Base-by-base conservation (phyloP, 2,329 filamentous ascomycete genomes). In the Herpotrichia juniperi region DNA sequence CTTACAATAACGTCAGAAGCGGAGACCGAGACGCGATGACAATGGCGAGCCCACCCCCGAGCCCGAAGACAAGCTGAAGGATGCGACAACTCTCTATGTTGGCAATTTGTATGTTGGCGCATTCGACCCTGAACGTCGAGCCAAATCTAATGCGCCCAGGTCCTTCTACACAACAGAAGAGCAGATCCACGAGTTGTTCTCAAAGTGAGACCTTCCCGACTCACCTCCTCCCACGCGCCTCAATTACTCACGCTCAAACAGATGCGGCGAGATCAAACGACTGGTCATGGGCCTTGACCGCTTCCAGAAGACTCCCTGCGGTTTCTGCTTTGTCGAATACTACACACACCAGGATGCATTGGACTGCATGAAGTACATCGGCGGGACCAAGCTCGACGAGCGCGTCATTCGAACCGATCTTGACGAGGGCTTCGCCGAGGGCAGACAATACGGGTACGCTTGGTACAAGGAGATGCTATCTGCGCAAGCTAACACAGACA, bases 261-360 rank as follows among this genome's bases (percentile, higher is more conserved):
- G 83, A 72, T 88, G 92, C 76, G 94, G 94, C 67, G 94, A 97
- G 79, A 96, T 99, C 78, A 99, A 99, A 79, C 90, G 94, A 24
- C 85, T 99, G 42, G 86, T 99, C 60, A 99, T 99, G 94, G 94
- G 94, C 44, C 86, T 99, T 46, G 94, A 99, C 74, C 89, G 94
- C 51, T 96, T 94, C 81, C 90, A 89, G 76, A 99, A 99, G 80
- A 99, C 94, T 0, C 94, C 94, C 1, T 99, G 94, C 76, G 94
- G 94, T 34, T 99, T 99, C 82, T 99, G 94, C 81, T 99, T 99
- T 71, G 94, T 99, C 68, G 94, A 99, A 78, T 99, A 99, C 79
- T 97, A 97, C 80, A 97, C 88, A 25, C 94, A 97, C 74, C 89
- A 96, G 71, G 94, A 99, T 74, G 94, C 94, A 8, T 83, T 99